phyloP scores from a whole-genome alignment of 2,329 filamentous ascomycete genomes.

The Arthrobotrys musiformis region DNA sequence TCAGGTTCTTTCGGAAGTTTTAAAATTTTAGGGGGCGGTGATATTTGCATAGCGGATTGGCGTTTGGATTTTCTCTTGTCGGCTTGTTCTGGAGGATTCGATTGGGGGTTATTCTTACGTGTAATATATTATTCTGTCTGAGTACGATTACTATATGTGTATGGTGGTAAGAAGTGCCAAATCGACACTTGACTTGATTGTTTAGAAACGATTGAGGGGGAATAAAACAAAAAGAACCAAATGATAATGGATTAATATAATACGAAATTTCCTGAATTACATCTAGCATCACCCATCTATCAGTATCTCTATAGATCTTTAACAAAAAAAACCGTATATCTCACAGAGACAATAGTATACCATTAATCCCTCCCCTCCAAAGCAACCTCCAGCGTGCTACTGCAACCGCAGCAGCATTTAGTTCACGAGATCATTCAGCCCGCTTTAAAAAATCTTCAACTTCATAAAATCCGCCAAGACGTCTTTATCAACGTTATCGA shows the following conservation, averaged over 20 bases:
- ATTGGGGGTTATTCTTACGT: not conserved
- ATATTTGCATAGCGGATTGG: slow-evolving; percentile 24
- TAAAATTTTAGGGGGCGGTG: not conserved
- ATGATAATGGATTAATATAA: not conserved
- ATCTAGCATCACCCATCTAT: too few species aligned
- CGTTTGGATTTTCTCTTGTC: not conserved
- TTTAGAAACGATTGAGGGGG: not conserved
- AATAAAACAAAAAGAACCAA: not conserved
- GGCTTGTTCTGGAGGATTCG: not conserved
- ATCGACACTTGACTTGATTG: too few species aligned
- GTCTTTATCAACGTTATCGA: slow-evolving; percentile 79
- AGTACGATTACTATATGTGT: too few species aligned
- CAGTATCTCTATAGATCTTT: not conserved
- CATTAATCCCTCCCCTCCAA: not conserved
- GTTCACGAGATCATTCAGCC: too few species aligned
- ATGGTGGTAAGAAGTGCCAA: too few species aligned
- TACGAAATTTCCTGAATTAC: too few species aligned
- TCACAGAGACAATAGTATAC: not conserved
- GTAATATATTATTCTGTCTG: not conserved
- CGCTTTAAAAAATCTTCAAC: slow-evolving; percentile 38
- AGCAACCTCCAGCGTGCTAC: not conserved
- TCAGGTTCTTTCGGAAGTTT: not conserved
- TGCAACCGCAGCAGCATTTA: too few species aligned
- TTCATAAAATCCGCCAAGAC: slow-evolving; percentile 73
- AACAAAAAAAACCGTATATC: not conserved